Percentiles rank a stretch among this genome's conserved stretches.
These are phyloP conservation scores for Taphrina pruni DNA, from an alignment of 1,139 yeast species.

Conservation along the genomic window DNA sequence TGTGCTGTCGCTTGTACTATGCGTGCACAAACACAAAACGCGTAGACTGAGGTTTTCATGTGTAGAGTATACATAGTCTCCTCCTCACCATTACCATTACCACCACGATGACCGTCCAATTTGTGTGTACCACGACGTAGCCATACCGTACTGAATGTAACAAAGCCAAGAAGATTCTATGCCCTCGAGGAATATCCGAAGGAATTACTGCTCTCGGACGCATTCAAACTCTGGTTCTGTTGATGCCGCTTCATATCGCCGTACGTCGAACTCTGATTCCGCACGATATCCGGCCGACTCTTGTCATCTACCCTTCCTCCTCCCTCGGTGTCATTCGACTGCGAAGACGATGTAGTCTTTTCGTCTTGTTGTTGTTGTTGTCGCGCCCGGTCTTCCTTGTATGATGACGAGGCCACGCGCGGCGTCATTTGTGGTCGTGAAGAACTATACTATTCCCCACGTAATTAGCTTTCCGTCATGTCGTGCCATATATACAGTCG, in stretches of 20 bases:
- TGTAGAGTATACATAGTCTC: not conserved
- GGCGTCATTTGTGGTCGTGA: slow-evolving; percentile 16
- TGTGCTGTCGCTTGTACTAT: no score
- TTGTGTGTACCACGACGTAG: no score
- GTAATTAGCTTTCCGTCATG: not conserved
- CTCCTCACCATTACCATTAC: not conserved
- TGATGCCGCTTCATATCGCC: slow-evolving; percentile 20
- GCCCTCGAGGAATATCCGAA: slow-evolving; percentile 4
- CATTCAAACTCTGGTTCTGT: slow-evolving; percentile 16
- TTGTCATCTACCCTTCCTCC: no score
- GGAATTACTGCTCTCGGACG: not conserved
- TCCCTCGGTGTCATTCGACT: not conserved
- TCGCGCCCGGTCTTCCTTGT: slow-evolving; percentile 11
- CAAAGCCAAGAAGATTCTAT: not conserved
- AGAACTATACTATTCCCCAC: slow-evolving; percentile 6
- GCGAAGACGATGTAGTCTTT: not conserved
- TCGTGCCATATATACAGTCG: no score
- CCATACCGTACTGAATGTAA: no score
- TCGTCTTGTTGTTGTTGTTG: not conserved
- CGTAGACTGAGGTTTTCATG: not conserved
- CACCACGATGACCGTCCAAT: no score
- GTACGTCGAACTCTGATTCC: slow-evolving; percentile 23
- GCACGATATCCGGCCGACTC: slow-evolving; percentile 9
- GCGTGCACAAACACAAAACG: not conserved
- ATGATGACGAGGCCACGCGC: slow-evolving; percentile 5